phyloP scores from a whole-genome alignment of 352 stramenopile species.

The Phytophthora meadii region DNA sequence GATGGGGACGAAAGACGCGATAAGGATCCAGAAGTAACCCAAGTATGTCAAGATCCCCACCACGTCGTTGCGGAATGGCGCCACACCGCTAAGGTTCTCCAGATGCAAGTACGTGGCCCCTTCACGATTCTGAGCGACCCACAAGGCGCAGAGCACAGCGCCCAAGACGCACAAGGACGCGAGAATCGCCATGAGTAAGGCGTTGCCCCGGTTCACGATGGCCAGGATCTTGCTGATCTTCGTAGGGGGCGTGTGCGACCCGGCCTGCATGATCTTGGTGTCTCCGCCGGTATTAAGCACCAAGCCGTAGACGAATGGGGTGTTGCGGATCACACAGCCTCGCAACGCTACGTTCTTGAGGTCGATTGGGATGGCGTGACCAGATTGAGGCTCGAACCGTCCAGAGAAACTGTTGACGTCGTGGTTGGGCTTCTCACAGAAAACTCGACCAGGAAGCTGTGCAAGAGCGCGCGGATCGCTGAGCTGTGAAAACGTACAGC shows the following conservation, averaged over 20 bases:
- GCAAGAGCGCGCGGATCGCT: slow-evolving; percentile 70
- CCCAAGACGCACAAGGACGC: slow-evolving; percentile 75
- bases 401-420: slow-evolving; percentile 89
- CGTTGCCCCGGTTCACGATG: slow-evolving; percentile 85
- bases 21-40: slow-evolving; percentile 90
- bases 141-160: slow-evolving; percentile 69
- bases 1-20: slow-evolving; percentile 89
- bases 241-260: slow-evolving; percentile 62
- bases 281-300: slow-evolving; percentile 86
- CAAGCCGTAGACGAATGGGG: slow-evolving; percentile 76
- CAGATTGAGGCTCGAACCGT: slow-evolving; percentile 75
- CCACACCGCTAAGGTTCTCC: slow-evolving; percentile 59
- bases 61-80: slow-evolving; percentile 78
- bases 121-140: slow-evolving; percentile 65
- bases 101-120: slow-evolving; percentile 79
- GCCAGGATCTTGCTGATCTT: slow-evolving; percentile 88
- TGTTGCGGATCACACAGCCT: slow-evolving; percentile 88
- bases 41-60: slow-evolving; percentile 80
- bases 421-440: slow-evolving; percentile 86
- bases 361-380: slow-evolving; percentile 84
- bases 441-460: slow-evolving; percentile 70
- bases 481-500: slow-evolving; percentile 86
- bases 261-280: slow-evolving; percentile 91
- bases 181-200: slow-evolving; percentile 78
- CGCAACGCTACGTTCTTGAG: slow-evolving; percentile 86